Evolutionary conservation across 2,329 filamentous ascomycete genomes (phyloP), one percentile per base, ranked within the genome.

Genomic region (Fusarium pilosicola): DNA sequence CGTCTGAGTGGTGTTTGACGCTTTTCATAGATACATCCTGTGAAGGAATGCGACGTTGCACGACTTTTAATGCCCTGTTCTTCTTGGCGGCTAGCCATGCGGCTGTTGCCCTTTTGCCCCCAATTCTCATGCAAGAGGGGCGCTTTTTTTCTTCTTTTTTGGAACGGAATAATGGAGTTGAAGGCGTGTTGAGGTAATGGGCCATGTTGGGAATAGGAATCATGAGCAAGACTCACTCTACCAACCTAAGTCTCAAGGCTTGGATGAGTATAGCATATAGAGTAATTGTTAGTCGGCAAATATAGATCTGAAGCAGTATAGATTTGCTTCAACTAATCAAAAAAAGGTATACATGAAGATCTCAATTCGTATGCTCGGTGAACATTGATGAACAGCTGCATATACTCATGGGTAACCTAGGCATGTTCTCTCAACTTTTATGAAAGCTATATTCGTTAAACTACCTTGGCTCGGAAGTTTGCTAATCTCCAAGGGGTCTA

Each of bases 21-120:
- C 70, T 73, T 69, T 60, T 73, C 68, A 75, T 78, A 78, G 75
- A 78, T 59, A 51, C 48, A 28, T 71, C 70, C 66, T 74, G 52
- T 71, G 56, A 74, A 73, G 70, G 68, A 71, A 70, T 15, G 71
- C 69, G 59, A 77, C 70, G 74, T 68, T 64, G 62, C 62, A 76
- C 62, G 69, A 72, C 74, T 63, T 70, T 69, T 68, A 66, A 73
- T 65, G 71, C 60, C 68, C 70, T 69, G 41, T 52, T 62, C 60
- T 69, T 61, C 65, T 54, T 57, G 58, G 52, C 59, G 63, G 51
- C 58, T 56, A 61, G 65, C 70, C 41, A 46, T 60, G 38, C 41
- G 54, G 62, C 62, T 64, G 60, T 59, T 58, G 57, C 57, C 58
- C 64, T 72, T 64, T 68, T 60, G 60, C 34, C 62, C 55, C 56